Percentiles rank a stretch among this genome's conserved stretches.
Conservation (phyloP, 2,329 filamentous ascomycete genomes). For the Aspergillus nomiae region DNA sequence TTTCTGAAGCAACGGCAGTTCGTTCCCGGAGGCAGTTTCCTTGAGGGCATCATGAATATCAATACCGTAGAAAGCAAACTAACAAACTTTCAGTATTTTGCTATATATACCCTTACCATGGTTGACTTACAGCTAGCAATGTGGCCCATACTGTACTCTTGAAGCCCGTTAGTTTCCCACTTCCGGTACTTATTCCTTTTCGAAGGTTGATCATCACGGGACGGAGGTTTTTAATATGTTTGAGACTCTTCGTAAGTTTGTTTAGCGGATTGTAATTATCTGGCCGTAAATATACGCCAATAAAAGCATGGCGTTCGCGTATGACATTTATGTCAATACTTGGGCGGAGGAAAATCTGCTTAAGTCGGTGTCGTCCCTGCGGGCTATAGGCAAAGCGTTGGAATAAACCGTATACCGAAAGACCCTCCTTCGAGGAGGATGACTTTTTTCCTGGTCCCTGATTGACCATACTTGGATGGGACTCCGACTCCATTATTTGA, state of each 20-base stretch:
- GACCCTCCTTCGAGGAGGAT: constrained; percentile 72
- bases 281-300: constrained; percentile 65
- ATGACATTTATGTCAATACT: constrained; percentile 70
- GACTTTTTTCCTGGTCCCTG: constrained; percentile 65
- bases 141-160: constrained; percentile 71
- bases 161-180: constrained; percentile 56
- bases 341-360: constrained; percentile 81
- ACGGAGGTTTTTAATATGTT: constrained; percentile 74
- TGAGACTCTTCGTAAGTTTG: constrained; percentile 63
- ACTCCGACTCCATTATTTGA: constrained; percentile 81
- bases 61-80: constrained; percentile 72
- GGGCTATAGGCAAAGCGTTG: constrained; percentile 72
- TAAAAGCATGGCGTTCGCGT: constrained; percentile 68
- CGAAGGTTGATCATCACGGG: constrained; percentile 68
- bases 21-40: constrained; percentile 58
- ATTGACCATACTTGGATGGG: constrained; percentile 78
- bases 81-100: not conserved
- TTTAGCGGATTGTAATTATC: constrained; percentile 64
- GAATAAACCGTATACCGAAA: constrained; percentile 84
- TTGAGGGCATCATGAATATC: constrained; percentile 67
- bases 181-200: constrained; percentile 69
- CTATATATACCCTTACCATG: constrained; percentile 7
- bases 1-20: constrained; percentile 57
- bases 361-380: constrained; percentile 73
- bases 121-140: constrained; percentile 55